phyloP scores from a whole-genome alignment of 169 alveolate species.

The Besnoitia besnoiti region DNA sequence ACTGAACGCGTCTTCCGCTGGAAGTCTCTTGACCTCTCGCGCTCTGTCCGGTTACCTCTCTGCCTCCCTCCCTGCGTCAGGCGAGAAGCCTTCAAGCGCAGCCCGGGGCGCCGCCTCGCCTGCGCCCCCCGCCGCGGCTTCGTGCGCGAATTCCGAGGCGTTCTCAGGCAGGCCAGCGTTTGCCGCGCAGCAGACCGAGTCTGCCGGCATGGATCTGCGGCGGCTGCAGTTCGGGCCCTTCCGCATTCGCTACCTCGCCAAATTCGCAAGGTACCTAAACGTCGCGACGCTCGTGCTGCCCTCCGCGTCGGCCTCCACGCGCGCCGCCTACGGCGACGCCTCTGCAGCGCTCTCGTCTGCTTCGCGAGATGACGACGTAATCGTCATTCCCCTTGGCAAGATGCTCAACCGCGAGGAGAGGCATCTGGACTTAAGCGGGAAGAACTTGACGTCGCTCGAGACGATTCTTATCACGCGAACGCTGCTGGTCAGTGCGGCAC shows the following conservation, averaged over 20 bases:
- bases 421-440: background rate
- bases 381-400: background rate
- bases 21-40: no score
- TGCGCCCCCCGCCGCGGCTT: no score
- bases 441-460: background rate
- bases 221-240: constrained; percentile 3
- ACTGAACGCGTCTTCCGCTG: no score
- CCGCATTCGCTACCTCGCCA: constrained; percentile 24
- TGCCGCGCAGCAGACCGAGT: no score
- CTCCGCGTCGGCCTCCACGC: background rate
- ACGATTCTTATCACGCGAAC: background rate
- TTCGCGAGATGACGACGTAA: background rate
- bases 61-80: no score
- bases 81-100: no score
- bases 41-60: no score
- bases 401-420: background rate
- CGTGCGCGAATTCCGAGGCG: no score
- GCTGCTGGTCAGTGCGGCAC: constrained; percentile 22
- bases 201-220: background rate
- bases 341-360: background rate
- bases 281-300: background rate
- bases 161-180: no score
- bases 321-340: background rate
- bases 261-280: background rate
- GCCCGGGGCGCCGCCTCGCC: no score